phyloP scores from a whole-genome alignment of 306 rosid species.

The Trichosanthes truncata region DNA sequence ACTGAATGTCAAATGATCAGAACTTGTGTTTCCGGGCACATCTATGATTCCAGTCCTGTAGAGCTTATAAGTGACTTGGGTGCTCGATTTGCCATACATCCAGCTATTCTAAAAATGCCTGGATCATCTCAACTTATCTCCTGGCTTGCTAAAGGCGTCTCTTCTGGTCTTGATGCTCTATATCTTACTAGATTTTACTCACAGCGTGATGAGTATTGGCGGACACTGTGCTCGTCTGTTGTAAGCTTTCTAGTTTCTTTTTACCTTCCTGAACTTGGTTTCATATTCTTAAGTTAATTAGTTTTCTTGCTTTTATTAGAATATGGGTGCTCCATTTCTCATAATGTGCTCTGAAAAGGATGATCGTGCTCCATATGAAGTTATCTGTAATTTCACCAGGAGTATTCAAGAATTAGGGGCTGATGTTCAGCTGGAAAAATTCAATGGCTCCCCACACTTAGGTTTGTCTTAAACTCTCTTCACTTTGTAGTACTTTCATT shows the following conservation, averaged over 20 bases:
- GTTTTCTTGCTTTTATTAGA: slow-evolving; percentile 29
- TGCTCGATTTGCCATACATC: slow-evolving; percentile 64
- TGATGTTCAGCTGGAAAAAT: slow-evolving; percentile 74
- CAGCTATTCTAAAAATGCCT: slow-evolving; percentile 58
- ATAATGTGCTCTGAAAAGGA: slow-evolving; percentile 80
- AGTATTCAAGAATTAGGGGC: slow-evolving; percentile 64
- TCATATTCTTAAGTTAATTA: background rate
- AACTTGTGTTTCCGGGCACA: slow-evolving; percentile 67
- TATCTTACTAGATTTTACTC: slow-evolving; percentile 82
- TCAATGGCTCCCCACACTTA: slow-evolving; percentile 65
- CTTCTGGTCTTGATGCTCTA: slow-evolving; percentile 83
- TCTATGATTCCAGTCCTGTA: slow-evolving; percentile 85
- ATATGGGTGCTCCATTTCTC: slow-evolving; percentile 90
- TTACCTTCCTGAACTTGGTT: background rate
- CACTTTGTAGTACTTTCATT: background rate
- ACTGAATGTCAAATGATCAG: slow-evolving; percentile 54
- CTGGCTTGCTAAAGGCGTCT: slow-evolving; percentile 75
- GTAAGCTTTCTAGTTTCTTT: slow-evolving; percentile 37
- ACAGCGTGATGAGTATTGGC: slow-evolving; percentile 79
- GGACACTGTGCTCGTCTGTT: slow-evolving; percentile 70
- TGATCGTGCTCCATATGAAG: slow-evolving; percentile 54
- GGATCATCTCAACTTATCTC: slow-evolving; percentile 76
- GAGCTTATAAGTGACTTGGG: slow-evolving; percentile 92
- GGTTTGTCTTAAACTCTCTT: slow-evolving; percentile 39
- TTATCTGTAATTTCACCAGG: slow-evolving; percentile 51